A percentile compares a stretch with the other conserved stretches of the same genome.
Conservation (phyloP, 2,329 filamentous ascomycete genomes). For the Helotiales sp. region DNA sequence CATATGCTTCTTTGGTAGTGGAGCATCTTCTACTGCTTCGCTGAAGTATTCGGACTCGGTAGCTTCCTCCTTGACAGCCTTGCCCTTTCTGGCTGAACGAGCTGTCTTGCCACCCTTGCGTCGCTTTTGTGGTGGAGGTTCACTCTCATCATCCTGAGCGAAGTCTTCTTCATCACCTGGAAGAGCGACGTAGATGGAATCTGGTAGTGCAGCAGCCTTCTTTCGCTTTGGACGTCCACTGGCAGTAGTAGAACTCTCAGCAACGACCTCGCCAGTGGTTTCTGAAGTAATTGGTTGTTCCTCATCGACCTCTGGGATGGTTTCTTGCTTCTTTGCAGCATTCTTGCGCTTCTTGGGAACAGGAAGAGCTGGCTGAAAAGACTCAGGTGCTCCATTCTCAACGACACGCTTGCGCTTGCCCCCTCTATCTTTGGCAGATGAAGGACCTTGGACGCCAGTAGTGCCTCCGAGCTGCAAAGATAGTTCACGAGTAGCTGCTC, state of each 20-base stretch:
- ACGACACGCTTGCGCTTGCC: constrained; percentile 21
- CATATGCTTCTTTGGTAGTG: constrained; percentile 17
- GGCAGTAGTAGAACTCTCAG: constrained; percentile 15
- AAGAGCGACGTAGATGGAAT: constrained; percentile 15
- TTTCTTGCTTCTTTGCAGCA: constrained; percentile 15
- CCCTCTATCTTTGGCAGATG: constrained; percentile 10
- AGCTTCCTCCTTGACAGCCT: constrained; percentile 16
- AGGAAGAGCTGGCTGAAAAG: background rate
- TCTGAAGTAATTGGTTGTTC: background rate
- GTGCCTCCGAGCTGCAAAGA: constrained; percentile 8
- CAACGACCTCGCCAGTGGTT: constrained; percentile 8
- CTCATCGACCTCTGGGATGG: constrained; percentile 3
- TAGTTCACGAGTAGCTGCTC: constrained; percentile 24
- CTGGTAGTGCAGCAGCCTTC: constrained; percentile 11
- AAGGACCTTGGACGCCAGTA: background rate
- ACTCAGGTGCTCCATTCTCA: background rate
- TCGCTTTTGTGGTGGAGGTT: constrained; percentile 13
- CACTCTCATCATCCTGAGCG: constrained; percentile 10
- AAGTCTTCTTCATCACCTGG: constrained; percentile 6
- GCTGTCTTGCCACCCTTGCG: constrained; percentile 13
- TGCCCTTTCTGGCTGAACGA: constrained; percentile 14
- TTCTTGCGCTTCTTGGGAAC: constrained; percentile 22
- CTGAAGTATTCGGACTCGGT: constrained; percentile 22
- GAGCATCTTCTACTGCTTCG: constrained; percentile 31
- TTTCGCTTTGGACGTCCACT: constrained; percentile 25